Evolutionary conservation across 371 early-diverging fungal genomes (phyloP), one percentile per base, ranked within the genome.

Genomic region (Mortierella sp.): DNA sequence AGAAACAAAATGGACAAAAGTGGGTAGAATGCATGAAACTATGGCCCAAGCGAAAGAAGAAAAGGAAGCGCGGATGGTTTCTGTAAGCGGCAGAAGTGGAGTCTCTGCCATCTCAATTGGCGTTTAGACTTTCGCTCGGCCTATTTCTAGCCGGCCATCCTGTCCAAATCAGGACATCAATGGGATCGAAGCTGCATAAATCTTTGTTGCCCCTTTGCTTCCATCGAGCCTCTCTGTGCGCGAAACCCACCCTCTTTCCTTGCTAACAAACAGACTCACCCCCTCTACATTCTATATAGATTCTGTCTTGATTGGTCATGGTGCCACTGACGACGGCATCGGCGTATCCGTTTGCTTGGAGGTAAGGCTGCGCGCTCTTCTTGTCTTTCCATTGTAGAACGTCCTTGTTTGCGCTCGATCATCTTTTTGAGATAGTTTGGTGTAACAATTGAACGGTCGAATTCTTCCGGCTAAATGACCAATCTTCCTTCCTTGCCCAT

Each of bases 321-420:
- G 98, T 72, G 96, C 94, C 26, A 95, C 95, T 19, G 98, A 98
- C 82, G 94, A 96, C 82, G 97, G 97, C 11, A 93, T 96, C 55
- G 93, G 94, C 44, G 93, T 95, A 6, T 92, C 89, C 4, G 92
- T 91, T 19, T 91, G 91, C 69, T 82, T 98, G 24, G 97, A 96
- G 85, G 85, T 92, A 78, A 26, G 48, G 59, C 11, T 48, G 28
- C 24, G 43, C 71, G 21, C 10, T n/a, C 43, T 16, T 50, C 50
- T 50, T 50, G 50, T 16, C 50, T 50, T 14, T 50, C 50, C 50
- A 50, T 50, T 50, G 50, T 16, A 26, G 54, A 54, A 71, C 21
- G 31, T 10, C 55, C 64, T 24, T 34, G 19, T 16, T 61, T 54
- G n/a, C 8, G 34, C 31, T 61, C 37, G 34, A 31, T 34, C 31